Conservation (phyloP, 1,139 yeast genomes). For the Waltiozyma sp. region DNA sequence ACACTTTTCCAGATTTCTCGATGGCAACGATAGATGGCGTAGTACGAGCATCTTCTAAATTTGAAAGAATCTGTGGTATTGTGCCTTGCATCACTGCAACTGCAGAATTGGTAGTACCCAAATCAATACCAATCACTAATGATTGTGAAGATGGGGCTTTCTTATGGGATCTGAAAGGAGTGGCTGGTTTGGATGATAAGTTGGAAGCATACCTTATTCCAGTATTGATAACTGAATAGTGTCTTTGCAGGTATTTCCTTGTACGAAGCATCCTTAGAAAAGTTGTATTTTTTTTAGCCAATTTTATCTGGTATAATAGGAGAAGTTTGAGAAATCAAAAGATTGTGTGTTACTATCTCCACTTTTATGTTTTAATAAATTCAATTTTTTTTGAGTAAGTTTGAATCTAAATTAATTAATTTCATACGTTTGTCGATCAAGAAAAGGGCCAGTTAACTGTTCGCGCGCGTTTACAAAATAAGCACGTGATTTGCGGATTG, state of each 20-base stretch:
- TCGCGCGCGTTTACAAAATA: too few species aligned
- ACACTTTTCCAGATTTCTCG: conserved; percentile 90
- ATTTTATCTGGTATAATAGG: too few species aligned
- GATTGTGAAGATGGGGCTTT: background rate
- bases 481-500: too few species aligned
- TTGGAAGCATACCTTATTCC: background rate
- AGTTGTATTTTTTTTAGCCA: background rate
- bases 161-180: background rate
- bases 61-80: conserved; percentile 91
- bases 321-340: too few species aligned
- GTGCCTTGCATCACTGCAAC: conserved; percentile 98
- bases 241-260: background rate
- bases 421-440: too few species aligned
- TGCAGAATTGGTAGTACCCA: conserved; percentile 99
- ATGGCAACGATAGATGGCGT: conserved; percentile 98
- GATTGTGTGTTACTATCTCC: too few species aligned
- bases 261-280: background rate
- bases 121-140: conserved; percentile 87
- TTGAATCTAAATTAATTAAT: too few species aligned
- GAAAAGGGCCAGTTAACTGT: too few species aligned
- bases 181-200: background rate
- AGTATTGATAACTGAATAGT: background rate
- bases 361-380: too few species aligned
- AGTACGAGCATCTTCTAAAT: conserved; percentile 98
- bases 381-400: too few species aligned